These are phyloP conservation scores for Flammula alnicola DNA, from an alignment of 1,284 basidiomycete genomes.

Conservation along the genomic window DNA sequence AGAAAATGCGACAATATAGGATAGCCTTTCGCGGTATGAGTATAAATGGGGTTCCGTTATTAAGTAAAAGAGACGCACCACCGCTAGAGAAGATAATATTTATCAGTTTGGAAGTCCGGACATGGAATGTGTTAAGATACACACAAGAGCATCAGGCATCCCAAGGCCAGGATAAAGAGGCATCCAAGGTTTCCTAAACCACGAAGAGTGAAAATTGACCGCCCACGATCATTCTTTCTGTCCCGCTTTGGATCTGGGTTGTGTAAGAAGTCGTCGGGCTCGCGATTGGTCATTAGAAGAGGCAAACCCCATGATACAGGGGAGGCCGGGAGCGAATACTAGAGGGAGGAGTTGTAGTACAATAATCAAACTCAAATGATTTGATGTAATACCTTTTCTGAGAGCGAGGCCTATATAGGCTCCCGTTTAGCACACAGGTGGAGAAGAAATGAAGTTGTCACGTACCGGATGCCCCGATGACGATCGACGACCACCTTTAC, in stretches of 20 bases:
- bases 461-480: constrained; percentile 27
- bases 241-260: constrained; percentile 43
- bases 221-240: constrained; percentile 36
- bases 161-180: constrained; percentile 51
- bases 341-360: background rate
- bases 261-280: constrained; percentile 48
- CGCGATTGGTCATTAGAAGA: constrained; percentile 35
- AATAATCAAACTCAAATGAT: background rate
- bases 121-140: constrained; percentile 27
- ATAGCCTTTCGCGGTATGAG: constrained; percentile 33
- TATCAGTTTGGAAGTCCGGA: background rate
- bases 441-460: background rate
- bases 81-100: constrained; percentile 25
- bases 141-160: constrained; percentile 58
- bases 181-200: constrained; percentile 73
- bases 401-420: constrained; percentile 22
- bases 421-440: background rate
- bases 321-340: constrained; percentile 38
- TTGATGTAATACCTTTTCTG: constrained; percentile 19
- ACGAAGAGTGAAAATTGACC: constrained; percentile 46
- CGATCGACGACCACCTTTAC: constrained; percentile 14
- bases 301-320: constrained; percentile 38
- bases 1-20: constrained; percentile 41
- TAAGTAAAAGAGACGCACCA: constrained; percentile 27
- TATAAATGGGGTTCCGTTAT: background rate